Evolutionary conservation across 139 green algal genomes (phyloP), one percentile per base, ranked within the genome.

Genomic region (Coelastrella sp.): DNA sequence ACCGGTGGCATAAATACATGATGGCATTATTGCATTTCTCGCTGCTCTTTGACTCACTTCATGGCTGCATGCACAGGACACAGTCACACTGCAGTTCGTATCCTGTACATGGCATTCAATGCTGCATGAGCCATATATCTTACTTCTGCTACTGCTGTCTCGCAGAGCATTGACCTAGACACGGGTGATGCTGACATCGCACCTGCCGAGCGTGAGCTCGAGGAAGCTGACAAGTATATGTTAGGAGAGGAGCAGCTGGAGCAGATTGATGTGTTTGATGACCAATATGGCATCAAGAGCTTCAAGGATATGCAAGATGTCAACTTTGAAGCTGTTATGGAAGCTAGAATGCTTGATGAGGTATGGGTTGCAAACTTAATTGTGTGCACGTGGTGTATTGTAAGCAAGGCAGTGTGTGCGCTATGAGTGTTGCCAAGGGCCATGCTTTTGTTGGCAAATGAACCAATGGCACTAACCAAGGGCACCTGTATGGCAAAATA

Each of bases 261-360:
- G 13, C 65, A 76, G 54, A 76, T 88, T 32, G 83, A 88, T 58
- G 68, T 64, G 4, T 80, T 73, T 22, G 83, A 88, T 22, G 83
- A 88, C 58, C 66, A 88, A 66, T 88, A 88, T 61, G 83, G 68
- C 22, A 7, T 88, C 17, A 73, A 73, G 10, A 54, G 20, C 4
- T 56, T 61, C 65, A 88, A 88, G 54, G 68, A 59, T 19, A 88
- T 80, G 19, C 60, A 66, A n/a, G 83, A 20, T 7, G 56, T 88
- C 17, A 80, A 88, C 83, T 88, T 88, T 71, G 83, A 88, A 22
- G 83, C 83, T 57, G 20, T 88, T 4, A 56, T 88, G 83, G 83
- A 88, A 54, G 83, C 83, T 23, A 47, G 68, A 22, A 88, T 88
- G 83, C 83, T 88, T 66, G 83, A 88, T 59, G 83, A 88, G 83